Evolutionary conservation across 2,329 filamentous ascomycete genomes (phyloP), one percentile per base, ranked within the genome.

Genomic region (Stromatinia cepivora): DNA sequence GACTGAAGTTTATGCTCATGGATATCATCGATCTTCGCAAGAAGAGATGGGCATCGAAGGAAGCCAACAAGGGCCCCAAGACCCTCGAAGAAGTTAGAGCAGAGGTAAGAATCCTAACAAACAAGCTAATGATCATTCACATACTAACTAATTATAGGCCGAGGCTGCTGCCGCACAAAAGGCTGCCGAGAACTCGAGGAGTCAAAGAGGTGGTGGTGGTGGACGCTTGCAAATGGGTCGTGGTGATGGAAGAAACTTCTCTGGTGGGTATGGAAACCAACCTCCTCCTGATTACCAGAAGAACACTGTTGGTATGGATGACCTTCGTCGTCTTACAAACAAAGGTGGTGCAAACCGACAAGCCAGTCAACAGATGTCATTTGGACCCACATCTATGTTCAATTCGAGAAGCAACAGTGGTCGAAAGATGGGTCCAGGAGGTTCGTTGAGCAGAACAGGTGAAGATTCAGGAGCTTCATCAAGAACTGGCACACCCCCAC

Each of bases 1-100:
- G 95, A 84, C 85, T 97, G 75, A 89, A 88, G 79, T 99, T 98
- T 83, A 98, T 99, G 95, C 87, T 99, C 71, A 88, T 98, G 89
- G 95, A 99, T 79, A 87, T 97, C 68, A 80, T 97, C 69, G 95
- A 99, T 79, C 85, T 99, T 73, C 90, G 95, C 74, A 88, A 81
- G 78, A 83, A 84, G 66, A 85, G 87, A 79, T 99, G 95, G 95
- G 81, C 86, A 71, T 93, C 92, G 69, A 97, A 97, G 85, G 93
- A 97, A 79, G 83, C 84, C 67, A 91, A 94, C 82, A 98, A 98
- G 85, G 95, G 95, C 50, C 95, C 95, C 70, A 97, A 97, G 89
- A 99, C 95, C 11, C 91, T 99, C 66, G 89, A 93, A 5, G 92
- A 98, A 82, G 92, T 99, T 74, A 92, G 93, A 79, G 90, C 90